Percentiles rank a stretch among this genome's conserved stretches.
phyloP scores from a whole-genome alignment of 495 filamentous ascomycete species.

The Aspergillus haitiensis region DNA sequence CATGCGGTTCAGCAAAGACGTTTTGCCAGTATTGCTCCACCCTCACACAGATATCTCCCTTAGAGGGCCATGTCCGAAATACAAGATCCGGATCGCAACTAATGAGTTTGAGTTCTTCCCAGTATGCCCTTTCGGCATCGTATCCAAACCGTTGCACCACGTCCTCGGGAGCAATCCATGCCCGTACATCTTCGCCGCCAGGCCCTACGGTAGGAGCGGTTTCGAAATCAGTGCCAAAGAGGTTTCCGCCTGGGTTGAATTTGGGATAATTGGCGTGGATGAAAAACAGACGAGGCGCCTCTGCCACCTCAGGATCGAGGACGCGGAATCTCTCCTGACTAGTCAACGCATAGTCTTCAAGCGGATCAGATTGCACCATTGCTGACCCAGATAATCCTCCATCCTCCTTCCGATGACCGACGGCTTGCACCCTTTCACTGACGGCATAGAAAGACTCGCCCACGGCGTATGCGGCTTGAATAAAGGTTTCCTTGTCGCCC shows the following conservation, averaged over 20 bases:
- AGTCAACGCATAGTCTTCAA: constrained; percentile 43
- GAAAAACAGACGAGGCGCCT: constrained; percentile 46
- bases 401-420: constrained; percentile 38
- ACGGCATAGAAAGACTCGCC: constrained; percentile 53
- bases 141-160: constrained; percentile 45
- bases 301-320: constrained; percentile 35
- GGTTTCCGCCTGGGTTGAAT: constrained; percentile 50
- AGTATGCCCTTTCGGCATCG: constrained; percentile 54
- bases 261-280: constrained; percentile 58
- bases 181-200: constrained; percentile 40
- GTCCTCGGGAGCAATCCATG: constrained; percentile 43
- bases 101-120: constrained; percentile 52
- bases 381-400: constrained; percentile 39
- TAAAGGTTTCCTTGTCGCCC: constrained; percentile 67
- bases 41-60: constrained; percentile 37
- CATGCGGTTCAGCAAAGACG: constrained; percentile 44
- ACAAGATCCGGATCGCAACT: constrained; percentile 45
- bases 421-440: constrained; percentile 40
- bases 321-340: constrained; percentile 39
- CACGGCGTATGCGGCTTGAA: constrained; percentile 54
- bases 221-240: constrained; percentile 44
- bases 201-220: constrained; percentile 40
- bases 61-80: constrained; percentile 43
- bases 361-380: constrained; percentile 50
- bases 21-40: constrained; percentile 44